phyloP scores from a whole-genome alignment of 2,329 filamentous ascomycete species.

The Coleophoma crateriformis region DNA sequence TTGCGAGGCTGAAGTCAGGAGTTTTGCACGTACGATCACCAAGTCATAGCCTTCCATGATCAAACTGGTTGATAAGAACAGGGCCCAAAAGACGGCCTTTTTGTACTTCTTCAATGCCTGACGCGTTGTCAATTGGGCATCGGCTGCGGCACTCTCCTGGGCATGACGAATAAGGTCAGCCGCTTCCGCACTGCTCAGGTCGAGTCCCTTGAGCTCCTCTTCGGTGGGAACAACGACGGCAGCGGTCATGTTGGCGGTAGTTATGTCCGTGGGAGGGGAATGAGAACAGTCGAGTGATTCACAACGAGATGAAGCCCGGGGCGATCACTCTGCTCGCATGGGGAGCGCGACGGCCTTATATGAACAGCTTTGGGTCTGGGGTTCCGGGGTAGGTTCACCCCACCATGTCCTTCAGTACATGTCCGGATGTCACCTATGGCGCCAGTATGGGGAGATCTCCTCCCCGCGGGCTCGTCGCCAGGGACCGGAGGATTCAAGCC shows the following conservation, averaged over 20 bases:
- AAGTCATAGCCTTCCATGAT: constrained; percentile 7
- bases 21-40: constrained; percentile 2
- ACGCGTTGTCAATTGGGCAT: constrained; percentile 5
- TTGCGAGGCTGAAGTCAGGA: background rate
- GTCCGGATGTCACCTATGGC: too few relatives aligned
- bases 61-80: constrained; percentile 8
- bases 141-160: constrained; percentile 8
- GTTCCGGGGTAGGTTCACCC: too few relatives aligned
- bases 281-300: too few relatives aligned
- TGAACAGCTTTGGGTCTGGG: too few relatives aligned
- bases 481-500: too few relatives aligned
- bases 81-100: constrained; percentile 9
- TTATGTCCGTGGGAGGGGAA: too few relatives aligned
- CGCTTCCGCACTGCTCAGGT: constrained; percentile 5
- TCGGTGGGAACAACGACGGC: constrained; percentile 9
- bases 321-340: too few relatives aligned
- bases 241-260: constrained; percentile 6
- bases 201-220: constrained; percentile 8
- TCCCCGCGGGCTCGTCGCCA: too few relatives aligned
- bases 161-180: constrained; percentile 11
- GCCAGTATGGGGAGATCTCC: too few relatives aligned
- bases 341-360: too few relatives aligned
- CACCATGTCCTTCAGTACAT: too few relatives aligned
- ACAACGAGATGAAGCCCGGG: too few relatives aligned
- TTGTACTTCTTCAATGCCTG: constrained; percentile 10